phyloP scores from a whole-genome alignment of 169 alveolate genomes.

The Blepharisma undulans region DNA sequence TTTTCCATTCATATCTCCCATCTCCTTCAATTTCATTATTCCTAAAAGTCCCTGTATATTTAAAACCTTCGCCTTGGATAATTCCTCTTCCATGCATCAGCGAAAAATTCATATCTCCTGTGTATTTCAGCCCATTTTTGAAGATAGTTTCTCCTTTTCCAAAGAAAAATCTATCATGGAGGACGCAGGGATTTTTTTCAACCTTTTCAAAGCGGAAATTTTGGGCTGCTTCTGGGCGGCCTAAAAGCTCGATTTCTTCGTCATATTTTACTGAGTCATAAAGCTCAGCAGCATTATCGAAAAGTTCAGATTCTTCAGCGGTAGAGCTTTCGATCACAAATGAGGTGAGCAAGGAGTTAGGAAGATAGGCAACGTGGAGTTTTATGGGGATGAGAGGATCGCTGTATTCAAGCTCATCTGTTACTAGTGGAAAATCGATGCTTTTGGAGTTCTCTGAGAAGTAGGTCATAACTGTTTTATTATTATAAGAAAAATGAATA shows the following conservation, averaged over 20 bases:
- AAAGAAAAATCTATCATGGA: constrained; percentile 66
- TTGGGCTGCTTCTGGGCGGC: constrained; percentile 12
- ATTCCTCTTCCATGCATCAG: constrained; percentile 79
- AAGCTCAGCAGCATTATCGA: constrained; percentile 38
- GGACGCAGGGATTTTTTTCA: constrained; percentile 24
- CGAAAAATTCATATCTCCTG: constrained; percentile 75
- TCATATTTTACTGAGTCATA: constrained; percentile 31
- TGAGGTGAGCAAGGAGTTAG: constrained; percentile 1
- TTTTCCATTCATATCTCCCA: constrained; percentile 81
- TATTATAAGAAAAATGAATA: not conserved
- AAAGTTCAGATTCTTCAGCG: constrained; percentile 24
- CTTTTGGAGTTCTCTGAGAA: constrained; percentile 30
- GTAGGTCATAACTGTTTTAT: constrained; percentile 34
- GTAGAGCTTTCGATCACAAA: constrained; percentile 11
- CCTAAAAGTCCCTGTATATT: constrained; percentile 72
- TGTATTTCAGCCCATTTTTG: constrained; percentile 75
- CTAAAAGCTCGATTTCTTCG: constrained; percentile 21
- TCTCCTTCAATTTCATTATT: constrained; percentile 76
- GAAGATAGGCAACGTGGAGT: constrained; percentile 26
- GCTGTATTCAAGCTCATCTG: constrained; percentile 40
- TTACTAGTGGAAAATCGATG: constrained; percentile 31
- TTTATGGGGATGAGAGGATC: constrained; percentile 33
- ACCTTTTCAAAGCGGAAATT: constrained; percentile 38
- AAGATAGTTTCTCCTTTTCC: constrained; percentile 79
- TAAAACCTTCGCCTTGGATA: constrained; percentile 70